A percentile compares a stretch with the other conserved stretches of the same genome.
These are phyloP conservation scores for Mycena amicta DNA, from an alignment of 768 basidiomycete genomes.

Conservation along the genomic window DNA sequence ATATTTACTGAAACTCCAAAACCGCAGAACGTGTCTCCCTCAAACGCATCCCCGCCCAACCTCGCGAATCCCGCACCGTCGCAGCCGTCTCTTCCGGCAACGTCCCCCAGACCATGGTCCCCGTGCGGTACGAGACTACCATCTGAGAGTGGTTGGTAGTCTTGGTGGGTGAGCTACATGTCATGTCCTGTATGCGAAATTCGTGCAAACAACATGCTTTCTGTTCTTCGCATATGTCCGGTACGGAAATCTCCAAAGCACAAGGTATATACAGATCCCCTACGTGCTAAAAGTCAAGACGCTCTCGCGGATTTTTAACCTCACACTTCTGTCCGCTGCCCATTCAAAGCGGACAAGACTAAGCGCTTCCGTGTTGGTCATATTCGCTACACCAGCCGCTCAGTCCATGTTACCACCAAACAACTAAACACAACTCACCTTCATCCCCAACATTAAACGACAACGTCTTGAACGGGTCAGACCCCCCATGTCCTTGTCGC, in stretches of 20 bases:
- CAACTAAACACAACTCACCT: conserved; percentile 48
- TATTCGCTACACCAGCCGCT: conserved; percentile 31
- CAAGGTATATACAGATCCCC: neutral
- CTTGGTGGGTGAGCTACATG: too few species aligned
- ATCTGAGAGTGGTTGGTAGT: conserved; percentile 59
- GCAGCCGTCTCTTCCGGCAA: conserved; percentile 60
- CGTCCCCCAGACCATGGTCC: conserved; percentile 89
- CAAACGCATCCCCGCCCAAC: conserved; percentile 83
- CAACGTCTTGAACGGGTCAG: conserved; percentile 86
- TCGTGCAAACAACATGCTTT: too few species aligned
- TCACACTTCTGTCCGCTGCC: conserved; percentile 81
- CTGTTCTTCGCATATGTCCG: too few species aligned
- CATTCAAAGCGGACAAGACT: conserved; percentile 83
- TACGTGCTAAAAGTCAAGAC: conserved; percentile 85
- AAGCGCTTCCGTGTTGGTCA: conserved; percentile 59
- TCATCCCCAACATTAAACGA: conserved; percentile 84
- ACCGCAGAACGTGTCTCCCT: conserved; percentile 78
- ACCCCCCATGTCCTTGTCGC: conserved; percentile 80
- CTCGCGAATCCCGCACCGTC: conserved; percentile 79
- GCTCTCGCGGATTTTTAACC: conserved; percentile 79
- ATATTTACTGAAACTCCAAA: too few species aligned
- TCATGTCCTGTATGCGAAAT: too few species aligned
- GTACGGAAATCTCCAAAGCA: neutral
- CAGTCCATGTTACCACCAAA: neutral
- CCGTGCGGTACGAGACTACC: conserved; percentile 94